These are phyloP conservation scores for Exobasidium rhododendri DNA, from an alignment of 1,284 basidiomycete genomes.

Conservation along the genomic window DNA sequence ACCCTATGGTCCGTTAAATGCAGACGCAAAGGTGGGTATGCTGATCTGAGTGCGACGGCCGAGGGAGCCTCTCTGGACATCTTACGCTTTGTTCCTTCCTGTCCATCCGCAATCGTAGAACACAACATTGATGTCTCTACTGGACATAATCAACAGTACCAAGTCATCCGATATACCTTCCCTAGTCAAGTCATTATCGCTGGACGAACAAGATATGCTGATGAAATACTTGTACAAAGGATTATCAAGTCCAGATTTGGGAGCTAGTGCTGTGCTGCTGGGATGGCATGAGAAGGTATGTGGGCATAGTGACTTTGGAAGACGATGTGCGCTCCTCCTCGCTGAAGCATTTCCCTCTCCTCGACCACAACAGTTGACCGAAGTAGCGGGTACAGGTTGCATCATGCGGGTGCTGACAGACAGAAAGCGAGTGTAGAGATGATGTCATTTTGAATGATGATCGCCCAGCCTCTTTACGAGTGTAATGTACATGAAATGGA, in stretches of 20 bases:
- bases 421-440: constrained; percentile 56
- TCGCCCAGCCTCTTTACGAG: background rate
- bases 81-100: no score
- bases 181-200: constrained; percentile 71
- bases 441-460: background rate
- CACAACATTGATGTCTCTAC: constrained; percentile 74
- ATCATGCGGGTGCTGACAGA: constrained; percentile 98
- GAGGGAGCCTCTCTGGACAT: no score
- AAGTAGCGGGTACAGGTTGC: constrained; percentile 89
- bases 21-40: constrained; percentile 46
- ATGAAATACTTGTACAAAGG: constrained; percentile 99
- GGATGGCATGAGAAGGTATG: constrained; percentile 93
- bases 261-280: constrained; percentile 74
- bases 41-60: no score
- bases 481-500: background rate
- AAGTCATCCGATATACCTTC: constrained; percentile 81
- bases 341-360: background rate
- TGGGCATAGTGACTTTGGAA: background rate
- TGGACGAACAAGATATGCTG: constrained; percentile 80
- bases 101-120: constrained; percentile 17
- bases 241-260: constrained; percentile 70
- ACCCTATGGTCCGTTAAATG: constrained; percentile 40
- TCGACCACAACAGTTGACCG: constrained; percentile 70
- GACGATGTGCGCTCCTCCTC: background rate
- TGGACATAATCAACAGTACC: constrained; percentile 91